Conservation (phyloP, 768 basidiomycete genomes). For the Xerocomellus intermedius region DNA sequence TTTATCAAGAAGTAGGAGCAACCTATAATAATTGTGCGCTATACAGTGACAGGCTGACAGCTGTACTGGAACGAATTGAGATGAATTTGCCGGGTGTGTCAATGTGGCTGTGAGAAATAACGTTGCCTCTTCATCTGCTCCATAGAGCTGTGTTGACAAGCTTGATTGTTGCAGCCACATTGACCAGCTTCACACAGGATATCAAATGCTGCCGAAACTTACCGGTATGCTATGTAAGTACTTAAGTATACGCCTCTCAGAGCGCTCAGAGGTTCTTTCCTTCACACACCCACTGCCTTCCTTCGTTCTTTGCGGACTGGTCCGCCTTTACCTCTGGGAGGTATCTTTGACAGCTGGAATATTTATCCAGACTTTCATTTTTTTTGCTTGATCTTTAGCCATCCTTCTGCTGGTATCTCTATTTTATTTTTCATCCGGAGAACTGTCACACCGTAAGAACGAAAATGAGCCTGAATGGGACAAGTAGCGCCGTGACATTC, state of each 20-base stretch:
- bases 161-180: constrained; percentile 20
- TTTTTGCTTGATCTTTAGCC: constrained; percentile 3
- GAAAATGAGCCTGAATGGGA: constrained; percentile 5
- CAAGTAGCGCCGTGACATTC: not conserved
- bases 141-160: constrained; percentile 1
- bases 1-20: constrained; percentile 35
- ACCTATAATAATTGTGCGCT: not conserved
- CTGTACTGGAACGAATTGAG: not conserved
- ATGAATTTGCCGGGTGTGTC: too few species aligned
- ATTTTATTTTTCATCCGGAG: not conserved
- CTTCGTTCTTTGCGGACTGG: constrained; percentile 34
- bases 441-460: not conserved
- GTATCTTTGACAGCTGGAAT: constrained; percentile 24
- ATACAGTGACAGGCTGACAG: too few species aligned
- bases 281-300: constrained; percentile 16
- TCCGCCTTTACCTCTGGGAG: constrained; percentile 35
- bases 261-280: constrained; percentile 7
- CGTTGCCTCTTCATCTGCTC: not conserved
- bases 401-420: not conserved
- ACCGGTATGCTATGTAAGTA: not conserved
- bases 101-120: not conserved
- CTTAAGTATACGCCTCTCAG: not conserved
- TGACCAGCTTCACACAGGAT: constrained; percentile 8
- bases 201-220: constrained; percentile 4
- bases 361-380: constrained; percentile 4